phyloP scores from a whole-genome alignment of 129 eudicot genomes.

The Pittosporum tobira region DNA sequence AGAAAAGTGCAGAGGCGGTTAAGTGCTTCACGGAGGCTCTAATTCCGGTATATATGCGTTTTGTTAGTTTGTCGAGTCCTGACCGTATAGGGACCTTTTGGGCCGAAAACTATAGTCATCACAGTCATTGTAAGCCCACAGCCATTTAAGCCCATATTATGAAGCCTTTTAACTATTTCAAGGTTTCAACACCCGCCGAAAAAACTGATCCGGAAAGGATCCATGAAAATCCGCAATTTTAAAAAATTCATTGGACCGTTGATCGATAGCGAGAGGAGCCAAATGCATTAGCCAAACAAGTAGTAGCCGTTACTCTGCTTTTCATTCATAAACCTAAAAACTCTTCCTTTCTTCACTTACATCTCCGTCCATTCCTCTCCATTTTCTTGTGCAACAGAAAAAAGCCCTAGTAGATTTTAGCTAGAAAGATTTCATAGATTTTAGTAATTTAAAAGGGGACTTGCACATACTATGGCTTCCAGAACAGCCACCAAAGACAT shows the following conservation, averaged over 20 bases:
- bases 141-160: no score
- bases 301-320: conserved; percentile 46
- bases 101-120: no score
- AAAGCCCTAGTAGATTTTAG: not conserved
- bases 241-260: conserved; percentile 28
- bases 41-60: not conserved
- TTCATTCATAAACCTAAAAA: conserved; percentile 8
- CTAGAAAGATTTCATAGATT: not conserved
- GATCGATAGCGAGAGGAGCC: not conserved
- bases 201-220: no score
- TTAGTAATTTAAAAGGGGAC: not conserved
- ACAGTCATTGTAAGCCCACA: no score
- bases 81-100: no score
- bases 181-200: no score
- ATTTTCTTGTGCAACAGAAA: not conserved
- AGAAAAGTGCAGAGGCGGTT: no score
- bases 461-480: conserved; percentile 50
- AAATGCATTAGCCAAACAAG: conserved; percentile 14
- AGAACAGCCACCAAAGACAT: conserved; percentile 65
- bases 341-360: not conserved
- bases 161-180: no score
- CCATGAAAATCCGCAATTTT: conserved; percentile 17
- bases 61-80: not conserved
- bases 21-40: no score
- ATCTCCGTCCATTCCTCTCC: conserved; percentile 15